Percentiles rank a stretch among this genome's conserved stretches.
phyloP scores from a whole-genome alignment of 192 early-diverging fungal genomes.

The Rhizophlyctis rosea region DNA sequence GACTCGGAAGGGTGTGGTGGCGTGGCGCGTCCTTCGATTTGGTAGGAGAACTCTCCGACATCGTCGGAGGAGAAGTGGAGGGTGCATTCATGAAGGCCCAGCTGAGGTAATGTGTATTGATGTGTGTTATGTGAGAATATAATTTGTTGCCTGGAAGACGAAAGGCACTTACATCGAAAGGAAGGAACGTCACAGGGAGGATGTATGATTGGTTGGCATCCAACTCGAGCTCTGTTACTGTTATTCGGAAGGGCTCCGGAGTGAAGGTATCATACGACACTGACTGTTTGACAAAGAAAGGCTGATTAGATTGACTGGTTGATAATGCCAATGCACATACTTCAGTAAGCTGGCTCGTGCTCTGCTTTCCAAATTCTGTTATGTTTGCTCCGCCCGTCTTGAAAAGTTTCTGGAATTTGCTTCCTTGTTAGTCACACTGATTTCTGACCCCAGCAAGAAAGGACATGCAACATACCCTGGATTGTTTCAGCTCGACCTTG shows the following conservation, averaged over 20 bases:
- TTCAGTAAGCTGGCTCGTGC: no score
- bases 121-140: constrained; percentile 5
- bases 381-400: no score
- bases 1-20: constrained; percentile 31
- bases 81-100: constrained; percentile 41
- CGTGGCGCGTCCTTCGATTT: constrained; percentile 36
- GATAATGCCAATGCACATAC: no score
- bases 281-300: no score
- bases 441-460: no score
- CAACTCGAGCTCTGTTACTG: constrained; percentile 21
- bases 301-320: no score
- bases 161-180: constrained; percentile 36
- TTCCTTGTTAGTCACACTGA: no score
- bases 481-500: constrained; percentile 27
- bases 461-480: constrained; percentile 25
- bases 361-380: no score
- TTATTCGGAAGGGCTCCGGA: constrained; percentile 34
- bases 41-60: constrained; percentile 52
- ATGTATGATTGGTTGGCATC: constrained; percentile 19
- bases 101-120: constrained; percentile 12
- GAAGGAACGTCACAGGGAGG: constrained; percentile 39
- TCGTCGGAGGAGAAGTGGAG: constrained; percentile 41
- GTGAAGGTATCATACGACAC: constrained; percentile 6
- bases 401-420: no score
- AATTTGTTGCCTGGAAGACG: constrained; percentile 4